A percentile compares a stretch with the other conserved stretches of the same genome.
Evolutionary conservation across 805 yeast genomes (phyloP).

Genomic region (Tetrapisispora namnaoensis): DNA sequence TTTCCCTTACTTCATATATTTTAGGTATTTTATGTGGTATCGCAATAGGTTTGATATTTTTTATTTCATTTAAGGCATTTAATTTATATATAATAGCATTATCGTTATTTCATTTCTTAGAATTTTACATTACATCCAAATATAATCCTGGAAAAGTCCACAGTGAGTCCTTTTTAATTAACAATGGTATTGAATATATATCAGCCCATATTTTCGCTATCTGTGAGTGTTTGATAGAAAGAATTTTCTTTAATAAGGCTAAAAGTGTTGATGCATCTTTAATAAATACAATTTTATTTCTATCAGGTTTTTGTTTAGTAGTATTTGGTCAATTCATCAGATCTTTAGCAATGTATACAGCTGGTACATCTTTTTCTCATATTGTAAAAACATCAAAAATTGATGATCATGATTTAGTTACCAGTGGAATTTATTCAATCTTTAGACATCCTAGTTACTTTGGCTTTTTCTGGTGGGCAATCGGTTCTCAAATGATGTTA

Average conservation of each 20-base stretch:
- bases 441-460: constrained; percentile 84
- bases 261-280: constrained; percentile 13
- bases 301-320: constrained; percentile 38
- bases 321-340: constrained; percentile 59
- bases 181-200: constrained; percentile 51
- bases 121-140: constrained; percentile 69
- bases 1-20: constrained; percentile 35
- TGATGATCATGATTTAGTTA: constrained; percentile 56
- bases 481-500: constrained; percentile 70
- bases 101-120: constrained; percentile 67
- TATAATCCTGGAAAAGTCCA: constrained; percentile 60
- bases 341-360: constrained; percentile 76
- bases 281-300: constrained; percentile 11
- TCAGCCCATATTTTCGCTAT: constrained; percentile 49
- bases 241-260: constrained; percentile 32
- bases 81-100: constrained; percentile 44
- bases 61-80: constrained; percentile 27
- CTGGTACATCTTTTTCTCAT: constrained; percentile 81
- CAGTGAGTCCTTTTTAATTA: constrained; percentile 57
- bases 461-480: constrained; percentile 90
- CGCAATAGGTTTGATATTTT: constrained; percentile 25
- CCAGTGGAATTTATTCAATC: constrained; percentile 56
- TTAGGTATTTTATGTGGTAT: constrained; percentile 39
- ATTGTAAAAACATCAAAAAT: constrained; percentile 46
- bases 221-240: constrained; percentile 40